phyloP scores from a whole-genome alignment of 2,329 filamentous ascomycete genomes.

The Chaetomium sp. region DNA sequence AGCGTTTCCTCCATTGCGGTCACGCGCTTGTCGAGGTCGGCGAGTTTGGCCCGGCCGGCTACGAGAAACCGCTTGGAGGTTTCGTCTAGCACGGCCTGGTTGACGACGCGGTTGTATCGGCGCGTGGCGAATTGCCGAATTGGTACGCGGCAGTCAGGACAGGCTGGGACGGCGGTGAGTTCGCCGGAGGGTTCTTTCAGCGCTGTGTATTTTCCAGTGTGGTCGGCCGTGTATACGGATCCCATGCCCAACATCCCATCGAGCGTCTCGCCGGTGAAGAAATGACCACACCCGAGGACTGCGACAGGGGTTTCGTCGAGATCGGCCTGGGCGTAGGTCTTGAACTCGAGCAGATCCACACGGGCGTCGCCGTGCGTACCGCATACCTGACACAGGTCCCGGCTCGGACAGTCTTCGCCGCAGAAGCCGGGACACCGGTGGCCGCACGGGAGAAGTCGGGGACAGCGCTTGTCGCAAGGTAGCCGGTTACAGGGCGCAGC shows the following conservation, averaged over 20 bases:
- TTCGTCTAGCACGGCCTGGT: constrained; percentile 55
- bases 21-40: constrained; percentile 26
- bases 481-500: constrained; percentile 61
- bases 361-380: constrained; percentile 32
- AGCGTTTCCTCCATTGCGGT: constrained; percentile 24
- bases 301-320: constrained; percentile 55
- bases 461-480: constrained; percentile 57
- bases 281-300: constrained; percentile 57
- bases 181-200: constrained; percentile 44
- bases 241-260: constrained; percentile 54
- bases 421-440: constrained; percentile 60
- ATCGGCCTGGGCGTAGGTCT: constrained; percentile 50
- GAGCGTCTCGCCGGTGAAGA: constrained; percentile 53
- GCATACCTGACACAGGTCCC: constrained; percentile 52
- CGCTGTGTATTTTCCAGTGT: constrained; percentile 27
- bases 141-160: constrained; percentile 54
- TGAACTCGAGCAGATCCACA: constrained; percentile 53
- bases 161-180: constrained; percentile 39
- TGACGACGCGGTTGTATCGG: constrained; percentile 57
- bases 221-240: constrained; percentile 41
- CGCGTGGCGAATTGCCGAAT: constrained; percentile 44
- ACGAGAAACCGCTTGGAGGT: constrained; percentile 57
- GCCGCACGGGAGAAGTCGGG: constrained; percentile 46
- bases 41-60: constrained; percentile 35
- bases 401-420: constrained; percentile 53